These are phyloP conservation scores for Crithidia thermophila DNA, from an alignment of 208 protist genomes.

Conservation along the genomic window DNA sequence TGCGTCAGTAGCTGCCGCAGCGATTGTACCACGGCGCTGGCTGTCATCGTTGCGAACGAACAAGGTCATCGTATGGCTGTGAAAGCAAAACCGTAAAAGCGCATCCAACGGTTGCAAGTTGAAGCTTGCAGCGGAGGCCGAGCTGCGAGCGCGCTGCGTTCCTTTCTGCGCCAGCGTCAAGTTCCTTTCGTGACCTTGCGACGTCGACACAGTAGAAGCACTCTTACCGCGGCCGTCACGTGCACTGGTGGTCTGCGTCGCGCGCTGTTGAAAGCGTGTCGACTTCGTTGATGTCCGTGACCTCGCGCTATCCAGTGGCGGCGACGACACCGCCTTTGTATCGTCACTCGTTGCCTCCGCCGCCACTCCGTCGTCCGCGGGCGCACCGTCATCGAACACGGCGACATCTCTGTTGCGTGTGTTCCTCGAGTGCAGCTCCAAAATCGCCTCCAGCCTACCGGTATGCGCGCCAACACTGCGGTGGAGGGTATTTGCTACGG, in stretches of 20 bases:
- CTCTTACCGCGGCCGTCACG: not conserved
- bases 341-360: not conserved
- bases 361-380: not conserved
- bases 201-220: too few species aligned
- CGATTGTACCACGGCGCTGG: not conserved
- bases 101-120: constrained; percentile 6
- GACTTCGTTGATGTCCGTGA: not conserved
- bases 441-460: not conserved
- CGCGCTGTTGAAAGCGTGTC: constrained; percentile 8
- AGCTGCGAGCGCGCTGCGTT: too few species aligned
- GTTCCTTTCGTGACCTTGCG: not conserved
- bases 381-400: not conserved
- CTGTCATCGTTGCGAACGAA: not conserved
- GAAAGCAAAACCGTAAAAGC: constrained; percentile 14
- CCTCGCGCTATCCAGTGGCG: not conserved
- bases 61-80: constrained; percentile 10
- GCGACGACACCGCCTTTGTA: not conserved
- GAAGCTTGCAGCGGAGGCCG: constrained; percentile 8
- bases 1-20: not conserved
- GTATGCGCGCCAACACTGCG: constrained; percentile 8
- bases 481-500: constrained; percentile 1
- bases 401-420: not conserved
- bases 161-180: not conserved
- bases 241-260: not conserved
- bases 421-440: not conserved